These are phyloP conservation scores for Trichoderma sp. DNA, from an alignment of 2,329 filamentous ascomycete genomes.

Conservation along the genomic window DNA sequence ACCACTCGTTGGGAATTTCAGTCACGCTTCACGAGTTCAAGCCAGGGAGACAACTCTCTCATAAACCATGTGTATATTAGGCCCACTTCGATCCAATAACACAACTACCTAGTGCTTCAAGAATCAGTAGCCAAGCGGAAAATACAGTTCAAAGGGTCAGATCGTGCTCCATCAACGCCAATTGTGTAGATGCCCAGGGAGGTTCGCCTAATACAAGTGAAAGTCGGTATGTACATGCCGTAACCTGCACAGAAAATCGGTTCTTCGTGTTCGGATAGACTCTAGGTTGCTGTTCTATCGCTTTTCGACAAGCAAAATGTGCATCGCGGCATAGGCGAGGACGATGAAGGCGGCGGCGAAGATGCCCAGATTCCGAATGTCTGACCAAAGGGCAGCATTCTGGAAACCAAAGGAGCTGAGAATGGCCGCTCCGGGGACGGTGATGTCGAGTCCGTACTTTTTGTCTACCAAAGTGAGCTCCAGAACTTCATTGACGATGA, in stretches of 20 bases:
- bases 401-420: constrained; percentile 94
- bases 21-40: constrained; percentile 21
- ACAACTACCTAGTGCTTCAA: constrained; percentile 6
- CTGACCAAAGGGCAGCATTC: constrained; percentile 80
- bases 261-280: neutral
- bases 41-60: neutral
- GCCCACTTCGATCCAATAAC: neutral
- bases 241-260: constrained; percentile 12
- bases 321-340: constrained; percentile 89
- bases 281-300: constrained; percentile 40
- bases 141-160: neutral
- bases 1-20: constrained; percentile 5
- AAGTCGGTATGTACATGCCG: constrained; percentile 24
- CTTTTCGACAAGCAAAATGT: constrained; percentile 88
- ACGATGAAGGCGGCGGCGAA: constrained; percentile 84
- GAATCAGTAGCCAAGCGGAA: constrained; percentile 1
- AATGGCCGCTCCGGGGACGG: constrained; percentile 91
- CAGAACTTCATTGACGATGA: constrained; percentile 96
- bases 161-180: constrained; percentile 21
- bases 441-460: constrained; percentile 95
- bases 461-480: constrained; percentile 87
- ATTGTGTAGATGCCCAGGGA: constrained; percentile 8
- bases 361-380: constrained; percentile 77
- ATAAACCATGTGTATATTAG: constrained; percentile 1
- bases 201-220: constrained; percentile 6